Conservation (phyloP, 352 stramenopile species). For the Globisporangium nunn region DNA sequence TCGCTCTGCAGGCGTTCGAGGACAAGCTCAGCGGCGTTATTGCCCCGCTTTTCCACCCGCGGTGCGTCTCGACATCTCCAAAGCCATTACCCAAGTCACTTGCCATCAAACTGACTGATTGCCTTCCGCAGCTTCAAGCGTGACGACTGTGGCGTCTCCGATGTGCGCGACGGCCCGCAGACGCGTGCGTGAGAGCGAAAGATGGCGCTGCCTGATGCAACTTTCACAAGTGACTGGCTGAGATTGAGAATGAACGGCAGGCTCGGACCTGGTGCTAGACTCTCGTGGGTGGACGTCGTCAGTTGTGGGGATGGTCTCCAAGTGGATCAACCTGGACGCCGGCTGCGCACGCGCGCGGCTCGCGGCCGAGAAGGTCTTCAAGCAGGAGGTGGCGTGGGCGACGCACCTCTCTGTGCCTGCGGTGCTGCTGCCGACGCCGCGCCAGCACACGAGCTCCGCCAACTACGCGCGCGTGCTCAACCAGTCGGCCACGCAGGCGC, state of each 20-base stretch:
- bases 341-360: constrained; percentile 29
- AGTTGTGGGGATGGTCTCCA: constrained; percentile 73
- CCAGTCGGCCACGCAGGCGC: constrained; percentile 60
- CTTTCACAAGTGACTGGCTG: too few species aligned
- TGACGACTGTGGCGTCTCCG: constrained; percentile 55
- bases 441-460: constrained; percentile 28
- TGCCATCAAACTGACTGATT: neutral
- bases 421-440: constrained; percentile 87
- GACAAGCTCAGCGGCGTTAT: constrained; percentile 78
- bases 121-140: constrained; percentile 45
- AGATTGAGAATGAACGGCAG: constrained; percentile 12
- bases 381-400: constrained; percentile 93
- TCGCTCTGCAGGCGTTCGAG: constrained; percentile 40
- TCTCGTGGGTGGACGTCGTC: constrained; percentile 77
- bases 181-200: constrained; percentile 26
- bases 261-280: constrained; percentile 80
- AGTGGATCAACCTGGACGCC: constrained; percentile 74
- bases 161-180: constrained; percentile 44
- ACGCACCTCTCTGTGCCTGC: constrained; percentile 93
- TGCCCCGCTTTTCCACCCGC: constrained; percentile 76
- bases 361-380: constrained; percentile 70
- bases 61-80: constrained; percentile 18
- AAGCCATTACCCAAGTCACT: neutral
- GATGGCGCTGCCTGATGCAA: too few species aligned
- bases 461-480: constrained; percentile 88